phyloP scores from a whole-genome alignment of 257 asterid species.

The Ophiorrhiza pumila region DNA sequence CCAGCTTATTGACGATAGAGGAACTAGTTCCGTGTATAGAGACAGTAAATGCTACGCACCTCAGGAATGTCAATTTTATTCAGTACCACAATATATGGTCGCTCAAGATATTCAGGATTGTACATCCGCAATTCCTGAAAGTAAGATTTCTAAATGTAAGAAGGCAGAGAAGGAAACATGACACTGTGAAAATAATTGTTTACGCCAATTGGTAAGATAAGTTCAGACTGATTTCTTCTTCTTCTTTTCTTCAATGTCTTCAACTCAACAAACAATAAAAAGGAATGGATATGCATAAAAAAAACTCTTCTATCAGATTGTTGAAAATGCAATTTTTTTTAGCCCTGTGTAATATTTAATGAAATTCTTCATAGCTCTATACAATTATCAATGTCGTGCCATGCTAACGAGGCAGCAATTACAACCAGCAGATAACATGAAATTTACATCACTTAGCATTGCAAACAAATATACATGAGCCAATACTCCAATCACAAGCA shows the following conservation, averaged over 20 bases:
- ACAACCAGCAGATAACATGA: not conserved
- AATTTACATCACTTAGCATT: not conserved
- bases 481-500: not conserved
- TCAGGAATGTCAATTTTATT: slow-evolving; percentile 83
- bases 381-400: not conserved
- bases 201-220: not conserved
- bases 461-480: not conserved
- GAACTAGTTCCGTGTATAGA: slow-evolving; percentile 9
- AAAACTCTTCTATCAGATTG: not conserved
- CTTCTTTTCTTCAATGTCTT: not conserved
- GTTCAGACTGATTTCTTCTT: not conserved
- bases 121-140: slow-evolving; percentile 94
- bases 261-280: not conserved
- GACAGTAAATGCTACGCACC: slow-evolving; percentile 40
- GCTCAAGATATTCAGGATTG: slow-evolving; percentile 91
- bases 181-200: not conserved
- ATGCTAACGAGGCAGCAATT: not conserved
- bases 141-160: not conserved
- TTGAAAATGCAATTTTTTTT: not conserved
- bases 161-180: slow-evolving; percentile 4
- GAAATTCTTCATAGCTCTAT: not conserved
- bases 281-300: no score
- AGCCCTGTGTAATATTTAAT: not conserved
- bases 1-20: not conserved
- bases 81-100: slow-evolving; percentile 83